Conservation (phyloP, 768 basidiomycete species). For the Auricularia heimuer region DNA sequence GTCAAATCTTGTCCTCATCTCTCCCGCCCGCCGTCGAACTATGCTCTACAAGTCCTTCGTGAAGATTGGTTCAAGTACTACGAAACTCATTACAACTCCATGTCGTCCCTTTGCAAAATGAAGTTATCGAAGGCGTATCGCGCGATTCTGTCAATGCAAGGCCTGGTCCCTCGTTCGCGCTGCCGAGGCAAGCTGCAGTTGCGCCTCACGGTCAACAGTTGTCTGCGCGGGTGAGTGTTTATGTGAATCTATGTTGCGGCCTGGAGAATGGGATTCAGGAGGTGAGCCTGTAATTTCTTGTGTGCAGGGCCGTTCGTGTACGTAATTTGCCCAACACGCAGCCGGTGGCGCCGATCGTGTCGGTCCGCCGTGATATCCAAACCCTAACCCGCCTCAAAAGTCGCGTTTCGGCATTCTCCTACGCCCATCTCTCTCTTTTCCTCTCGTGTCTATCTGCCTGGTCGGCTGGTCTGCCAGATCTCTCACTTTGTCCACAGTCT, state of each 20-base stretch:
- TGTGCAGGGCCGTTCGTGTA: neutral
- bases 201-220: neutral
- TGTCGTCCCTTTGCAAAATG: too few relatives aligned
- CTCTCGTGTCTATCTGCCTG: neutral
- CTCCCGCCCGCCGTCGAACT: too few relatives aligned
- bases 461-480: too few relatives aligned
- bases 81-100: too few relatives aligned
- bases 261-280: too few relatives aligned
- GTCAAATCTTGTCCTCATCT: too few relatives aligned
- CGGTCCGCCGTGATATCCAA: neutral
- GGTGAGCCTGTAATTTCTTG: neutral
- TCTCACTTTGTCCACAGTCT: too few relatives aligned
- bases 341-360: neutral
- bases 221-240: neutral
- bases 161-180: too few relatives aligned
- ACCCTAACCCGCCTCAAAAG: neutral
- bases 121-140: too few relatives aligned
- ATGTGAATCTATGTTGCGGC: neutral
- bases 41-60: too few relatives aligned
- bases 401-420: neutral
- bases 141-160: too few relatives aligned
- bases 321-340: neutral
- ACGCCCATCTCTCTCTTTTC: neutral
- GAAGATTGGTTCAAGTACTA: too few relatives aligned
- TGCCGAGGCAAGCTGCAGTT: neutral